Conservation (phyloP, 768 basidiomycete species). For the Boletus vinaceobasis region DNA sequence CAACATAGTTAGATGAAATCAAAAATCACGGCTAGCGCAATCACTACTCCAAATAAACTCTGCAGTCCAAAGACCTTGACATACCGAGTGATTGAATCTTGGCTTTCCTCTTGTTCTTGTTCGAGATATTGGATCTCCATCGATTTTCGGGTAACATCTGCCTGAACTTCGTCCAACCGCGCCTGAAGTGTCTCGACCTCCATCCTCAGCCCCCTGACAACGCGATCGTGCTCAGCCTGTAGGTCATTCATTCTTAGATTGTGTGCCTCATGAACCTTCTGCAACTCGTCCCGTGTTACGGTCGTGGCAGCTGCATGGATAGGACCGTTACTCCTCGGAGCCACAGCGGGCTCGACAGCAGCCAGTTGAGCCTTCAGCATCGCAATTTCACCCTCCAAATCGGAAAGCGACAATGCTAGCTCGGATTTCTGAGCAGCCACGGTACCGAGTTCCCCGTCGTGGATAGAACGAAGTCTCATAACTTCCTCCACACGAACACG, state of each 20-base stretch:
- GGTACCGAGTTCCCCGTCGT: constrained; percentile 58
- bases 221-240: constrained; percentile 62
- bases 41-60: constrained; percentile 49
- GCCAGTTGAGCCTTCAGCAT: constrained; percentile 55
- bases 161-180: constrained; percentile 52
- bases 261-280: constrained; percentile 79
- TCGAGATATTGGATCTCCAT: constrained; percentile 84
- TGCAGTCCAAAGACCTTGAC: constrained; percentile 59
- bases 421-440: constrained; percentile 61
- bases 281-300: constrained; percentile 74
- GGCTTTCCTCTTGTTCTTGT: constrained; percentile 72
- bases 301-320: constrained; percentile 35
- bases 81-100: constrained; percentile 77
- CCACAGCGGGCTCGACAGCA: constrained; percentile 42
- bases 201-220: constrained; percentile 47
- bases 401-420: constrained; percentile 59
- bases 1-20: constrained; percentile 42
- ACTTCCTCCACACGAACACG: constrained; percentile 67
- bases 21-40: constrained; percentile 55
- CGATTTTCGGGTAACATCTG: constrained; percentile 62
- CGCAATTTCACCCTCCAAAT: constrained; percentile 74
- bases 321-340: constrained; percentile 56
- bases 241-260: constrained; percentile 76
- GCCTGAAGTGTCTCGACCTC: constrained; percentile 53
- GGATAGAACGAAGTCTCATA: constrained; percentile 52